Base-by-base conservation (phyloP, 768 basidiomycete species). In the Pleurotus djamor region DNA sequence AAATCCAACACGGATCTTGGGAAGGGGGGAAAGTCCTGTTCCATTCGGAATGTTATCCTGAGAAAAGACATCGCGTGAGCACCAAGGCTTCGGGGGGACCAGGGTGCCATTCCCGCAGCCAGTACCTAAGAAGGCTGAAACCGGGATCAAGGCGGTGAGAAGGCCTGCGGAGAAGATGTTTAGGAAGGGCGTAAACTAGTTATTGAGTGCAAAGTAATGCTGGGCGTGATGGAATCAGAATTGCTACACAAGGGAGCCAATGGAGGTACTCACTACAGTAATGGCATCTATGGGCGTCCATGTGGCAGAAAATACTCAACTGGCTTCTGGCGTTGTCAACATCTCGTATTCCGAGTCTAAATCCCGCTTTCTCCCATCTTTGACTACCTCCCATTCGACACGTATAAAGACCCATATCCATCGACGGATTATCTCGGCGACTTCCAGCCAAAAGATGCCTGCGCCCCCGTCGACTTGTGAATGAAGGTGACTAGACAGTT, bases 351-450 rank as follows among this genome's bases (percentile, higher is more conserved):
- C 54, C 41, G 16, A 32, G 21, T 41, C 13, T 14, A 32, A 17
- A 33, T 50, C 49, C 49, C 49, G 21, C 44, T 56, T 56, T 12
- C 41, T 56, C 49, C 66, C 70, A 43, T 76, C 76, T 44, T 85
- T 92, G 52, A 94, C 84, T 7, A 88, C 82, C 74, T 98, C 96
- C 97, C 96, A 99, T 74, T 99, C 97, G 44, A 98, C 85, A 38
- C 97, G 85, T 62, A 98, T 73, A 73, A 97, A 98, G 32, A 97
- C 94, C 97, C 97, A 99, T 78, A 98, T 83, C 97, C 97, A 99
- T 66, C 97, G 75, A 63, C 97, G 80, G 37, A 94, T 69, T 34
- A 99, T 74, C 74, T 98, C 97, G 35, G 95, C 86, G 45, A 91
- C 80, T 73, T 99, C 95, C 55, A 98, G 83, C 80, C 89, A 84